Conservation (phyloP, 306 rosid genomes). For the Datisca glomerata region DNA sequence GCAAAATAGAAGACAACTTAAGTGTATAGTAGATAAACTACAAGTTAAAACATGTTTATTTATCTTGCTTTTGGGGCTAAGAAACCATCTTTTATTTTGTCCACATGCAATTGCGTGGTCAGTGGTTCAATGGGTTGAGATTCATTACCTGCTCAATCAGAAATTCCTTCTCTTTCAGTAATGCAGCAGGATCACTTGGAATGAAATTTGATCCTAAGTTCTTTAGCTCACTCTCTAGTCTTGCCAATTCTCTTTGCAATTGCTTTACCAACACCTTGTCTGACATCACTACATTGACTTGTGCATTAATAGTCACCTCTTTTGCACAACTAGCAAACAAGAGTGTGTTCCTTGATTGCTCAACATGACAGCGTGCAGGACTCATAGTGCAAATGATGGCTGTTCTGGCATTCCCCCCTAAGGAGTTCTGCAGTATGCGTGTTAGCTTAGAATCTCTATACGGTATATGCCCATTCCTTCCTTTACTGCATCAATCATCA, state of each 20-base stretch:
- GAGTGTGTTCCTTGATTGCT: slow-evolving; percentile 82
- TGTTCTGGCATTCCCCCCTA: slow-evolving; percentile 92
- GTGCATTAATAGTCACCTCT: slow-evolving; percentile 79
- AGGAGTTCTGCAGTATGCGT: slow-evolving; percentile 80
- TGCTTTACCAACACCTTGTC: slow-evolving; percentile 84
- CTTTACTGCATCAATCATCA: slow-evolving; percentile 79
- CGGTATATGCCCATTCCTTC: slow-evolving; percentile 70
- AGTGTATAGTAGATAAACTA: too few relatives aligned
- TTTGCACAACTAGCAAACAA: slow-evolving; percentile 81
- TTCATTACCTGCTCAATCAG: slow-evolving; percentile 59
- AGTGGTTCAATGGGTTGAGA: background rate
- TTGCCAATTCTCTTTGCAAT: slow-evolving; percentile 56
- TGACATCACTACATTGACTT: slow-evolving; percentile 58
- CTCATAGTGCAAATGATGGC: slow-evolving; percentile 88
- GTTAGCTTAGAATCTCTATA: slow-evolving; percentile 88
- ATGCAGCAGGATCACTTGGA: slow-evolving; percentile 16
- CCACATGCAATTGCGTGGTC: too few relatives aligned
- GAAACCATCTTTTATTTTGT: too few relatives aligned
- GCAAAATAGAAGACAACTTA: too few relatives aligned
- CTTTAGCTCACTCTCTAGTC: slow-evolving; percentile 55
- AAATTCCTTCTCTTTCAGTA: slow-evolving; percentile 72
- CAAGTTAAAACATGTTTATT: too few relatives aligned
- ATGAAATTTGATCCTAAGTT: slow-evolving; percentile 28
- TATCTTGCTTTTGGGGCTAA: too few relatives aligned
- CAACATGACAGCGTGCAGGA: slow-evolving; percentile 69